Percentiles rank a stretch among this genome's conserved stretches.
phyloP scores from a whole-genome alignment of 163 green algal species.

The Coccomyxa subellipsoidea region DNA sequence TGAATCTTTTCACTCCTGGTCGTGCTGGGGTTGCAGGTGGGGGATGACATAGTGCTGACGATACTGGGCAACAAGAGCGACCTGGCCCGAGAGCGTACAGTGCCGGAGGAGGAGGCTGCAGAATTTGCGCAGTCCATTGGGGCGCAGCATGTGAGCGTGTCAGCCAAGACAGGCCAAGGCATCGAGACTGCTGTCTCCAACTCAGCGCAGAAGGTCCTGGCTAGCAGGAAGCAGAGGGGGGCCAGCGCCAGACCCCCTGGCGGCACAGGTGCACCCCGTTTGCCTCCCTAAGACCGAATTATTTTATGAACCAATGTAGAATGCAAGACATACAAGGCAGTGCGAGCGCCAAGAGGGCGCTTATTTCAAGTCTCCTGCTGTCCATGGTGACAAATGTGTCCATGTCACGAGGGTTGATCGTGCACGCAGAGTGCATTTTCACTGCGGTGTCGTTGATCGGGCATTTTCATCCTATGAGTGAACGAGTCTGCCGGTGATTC shows the following conservation, averaged over 20 bases:
- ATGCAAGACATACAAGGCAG: too few relatives aligned
- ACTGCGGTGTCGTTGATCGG: too few relatives aligned
- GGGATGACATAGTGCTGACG: constrained; percentile 23
- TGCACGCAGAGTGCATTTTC: too few relatives aligned
- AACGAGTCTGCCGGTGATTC: too few relatives aligned
- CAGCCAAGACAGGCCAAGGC: constrained; percentile 26
- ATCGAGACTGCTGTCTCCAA: constrained; percentile 15
- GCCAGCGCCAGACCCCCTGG: not conserved
- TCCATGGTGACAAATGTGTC: too few relatives aligned
- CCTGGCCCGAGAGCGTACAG: constrained; percentile 4
- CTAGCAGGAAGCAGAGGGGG: not conserved
- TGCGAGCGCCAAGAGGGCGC: too few relatives aligned
- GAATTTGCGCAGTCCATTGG: constrained; percentile 19
- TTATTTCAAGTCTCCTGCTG: too few relatives aligned
- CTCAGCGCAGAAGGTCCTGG: not conserved
- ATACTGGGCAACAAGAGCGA: constrained; percentile 35
- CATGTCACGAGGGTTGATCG: too few relatives aligned
- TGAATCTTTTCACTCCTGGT: too few relatives aligned
- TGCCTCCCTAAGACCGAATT: too few relatives aligned
- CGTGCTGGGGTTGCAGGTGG: constrained; percentile 18
- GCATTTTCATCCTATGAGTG: too few relatives aligned
- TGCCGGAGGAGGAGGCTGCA: constrained; percentile 10
- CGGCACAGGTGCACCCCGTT: not conserved
- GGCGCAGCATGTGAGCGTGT: constrained; percentile 17
- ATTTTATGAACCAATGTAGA: too few relatives aligned